Percentiles rank a stretch among this genome's conserved stretches.
Evolutionary conservation across 345 rosid species (phyloP).

Genomic region (Psidium guajava): DNA sequence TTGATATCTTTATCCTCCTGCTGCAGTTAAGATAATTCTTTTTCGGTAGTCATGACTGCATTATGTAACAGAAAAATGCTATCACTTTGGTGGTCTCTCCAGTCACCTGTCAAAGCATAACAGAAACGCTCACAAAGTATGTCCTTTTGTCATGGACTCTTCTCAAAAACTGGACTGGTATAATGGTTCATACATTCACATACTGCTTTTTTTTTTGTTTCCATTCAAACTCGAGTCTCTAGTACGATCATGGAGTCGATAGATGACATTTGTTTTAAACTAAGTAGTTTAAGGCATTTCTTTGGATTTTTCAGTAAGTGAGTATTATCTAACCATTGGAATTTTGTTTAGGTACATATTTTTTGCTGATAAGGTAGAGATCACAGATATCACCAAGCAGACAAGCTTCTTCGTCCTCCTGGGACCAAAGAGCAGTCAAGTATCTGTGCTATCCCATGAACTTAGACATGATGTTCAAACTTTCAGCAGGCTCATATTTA

Average conservation of each 20-base stretch:
- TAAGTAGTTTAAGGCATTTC: not conserved
- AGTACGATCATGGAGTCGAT: not conserved
- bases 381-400: constrained; percentile 71
- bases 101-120: constrained; percentile 39
- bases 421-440: constrained; percentile 66
- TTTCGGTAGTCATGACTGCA: not conserved
- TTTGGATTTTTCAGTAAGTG: not conserved
- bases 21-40: not conserved
- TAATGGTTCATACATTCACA: not conserved
- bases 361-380: constrained; percentile 75
- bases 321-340: not conserved
- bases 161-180: not conserved
- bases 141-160: constrained; percentile 1
- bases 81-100: constrained; percentile 62
- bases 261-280: not conserved
- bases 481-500: constrained; percentile 1
- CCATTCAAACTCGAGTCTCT: not conserved
- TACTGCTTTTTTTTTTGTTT: not conserved
- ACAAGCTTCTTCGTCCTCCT: constrained; percentile 57
- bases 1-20: not conserved
- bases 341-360: constrained; percentile 51
- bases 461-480: constrained; percentile 1
- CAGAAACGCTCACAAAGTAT: constrained; percentile 66
- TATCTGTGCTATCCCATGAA: constrained; percentile 17
- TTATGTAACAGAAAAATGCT: constrained; percentile 57